A percentile compares a stretch with the other conserved stretches of the same genome.
phyloP scores from a whole-genome alignment of 805 yeast genomes.

The Suhomyces faveliae region DNA sequence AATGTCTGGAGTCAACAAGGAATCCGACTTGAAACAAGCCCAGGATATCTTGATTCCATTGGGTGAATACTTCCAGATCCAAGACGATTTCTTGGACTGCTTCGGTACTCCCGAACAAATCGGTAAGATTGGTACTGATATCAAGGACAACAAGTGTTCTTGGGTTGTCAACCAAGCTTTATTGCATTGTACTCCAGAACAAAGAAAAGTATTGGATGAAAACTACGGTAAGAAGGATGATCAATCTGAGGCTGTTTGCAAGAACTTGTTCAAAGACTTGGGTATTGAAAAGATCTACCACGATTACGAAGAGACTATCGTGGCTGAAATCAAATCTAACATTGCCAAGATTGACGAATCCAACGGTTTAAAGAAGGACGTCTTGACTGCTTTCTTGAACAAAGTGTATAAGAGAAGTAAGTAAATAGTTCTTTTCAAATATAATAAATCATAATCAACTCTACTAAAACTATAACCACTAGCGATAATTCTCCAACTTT shows the following conservation, averaged over 20 bases:
- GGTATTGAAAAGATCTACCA: slow-evolving; percentile 68
- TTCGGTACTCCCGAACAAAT: slow-evolving; percentile 96
- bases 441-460: neutral
- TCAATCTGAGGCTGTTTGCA: slow-evolving; percentile 64
- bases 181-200: slow-evolving; percentile 71
- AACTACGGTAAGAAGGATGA: slow-evolving; percentile 88
- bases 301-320: slow-evolving; percentile 80
- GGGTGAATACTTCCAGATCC: slow-evolving; percentile 98
- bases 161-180: slow-evolving; percentile 97
- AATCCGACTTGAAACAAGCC: slow-evolving; percentile 81
- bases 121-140: slow-evolving; percentile 98
- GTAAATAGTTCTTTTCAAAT: slow-evolving; percentile 31
- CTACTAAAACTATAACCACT: too few relatives aligned
- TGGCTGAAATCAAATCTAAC: slow-evolving; percentile 56
- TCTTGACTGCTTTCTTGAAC: slow-evolving; percentile 77
- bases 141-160: slow-evolving; percentile 96
- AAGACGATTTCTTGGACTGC: slow-evolving; percentile 95
- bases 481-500: too few relatives aligned
- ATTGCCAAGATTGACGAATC: slow-evolving; percentile 81
- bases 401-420: slow-evolving; percentile 94
- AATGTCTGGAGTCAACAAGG: slow-evolving; percentile 75
- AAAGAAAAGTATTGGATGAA: slow-evolving; percentile 76
- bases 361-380: slow-evolving; percentile 89
- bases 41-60: slow-evolving; percentile 84
- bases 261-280: slow-evolving; percentile 70